Evolutionary conservation across 1,284 basidiomycete genomes (phyloP).

Genomic region (Neonothopanus nambi): DNA sequence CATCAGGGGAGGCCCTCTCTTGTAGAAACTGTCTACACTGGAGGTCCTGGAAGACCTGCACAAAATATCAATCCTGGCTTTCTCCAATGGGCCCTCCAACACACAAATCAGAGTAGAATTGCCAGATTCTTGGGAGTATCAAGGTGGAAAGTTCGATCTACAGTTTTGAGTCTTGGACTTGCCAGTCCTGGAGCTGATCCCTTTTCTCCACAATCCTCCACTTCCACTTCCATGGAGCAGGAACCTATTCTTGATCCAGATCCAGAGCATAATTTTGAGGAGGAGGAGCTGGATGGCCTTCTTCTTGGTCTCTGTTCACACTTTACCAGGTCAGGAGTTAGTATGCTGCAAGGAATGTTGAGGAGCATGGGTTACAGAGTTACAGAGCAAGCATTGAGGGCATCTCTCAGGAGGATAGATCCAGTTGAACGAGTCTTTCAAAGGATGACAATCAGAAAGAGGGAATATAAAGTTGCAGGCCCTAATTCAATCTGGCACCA

Average conservation of each 20-base stretch:
- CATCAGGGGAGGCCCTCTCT: constrained; percentile 20
- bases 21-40: constrained; percentile 17
- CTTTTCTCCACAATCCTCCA: not conserved
- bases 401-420: constrained; percentile 24
- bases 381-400: constrained; percentile 16
- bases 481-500: constrained; percentile 35
- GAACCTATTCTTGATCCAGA: not conserved
- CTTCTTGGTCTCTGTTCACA: constrained; percentile 11
- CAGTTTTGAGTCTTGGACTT: constrained; percentile 25
- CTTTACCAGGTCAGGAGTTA: constrained; percentile 1
- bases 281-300: constrained; percentile 11
- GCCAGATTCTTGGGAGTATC: constrained; percentile 23
- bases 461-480: constrained; percentile 32
- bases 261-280: not conserved
- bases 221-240: too few species aligned
- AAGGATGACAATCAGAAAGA: constrained; percentile 13
- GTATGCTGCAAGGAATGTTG: constrained; percentile 28
- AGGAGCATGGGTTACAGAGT: constrained; percentile 21
- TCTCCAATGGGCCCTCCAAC: constrained; percentile 24
- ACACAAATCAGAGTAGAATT: constrained; percentile 21
- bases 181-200: too few species aligned
- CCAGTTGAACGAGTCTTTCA: constrained; percentile 27
- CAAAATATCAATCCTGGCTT: constrained; percentile 27
- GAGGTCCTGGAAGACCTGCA: constrained; percentile 20
- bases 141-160: constrained; percentile 19